These are phyloP conservation scores for Fraxinus dipetala DNA, from an alignment of 305 asterid species.

Conservation along the genomic window DNA sequence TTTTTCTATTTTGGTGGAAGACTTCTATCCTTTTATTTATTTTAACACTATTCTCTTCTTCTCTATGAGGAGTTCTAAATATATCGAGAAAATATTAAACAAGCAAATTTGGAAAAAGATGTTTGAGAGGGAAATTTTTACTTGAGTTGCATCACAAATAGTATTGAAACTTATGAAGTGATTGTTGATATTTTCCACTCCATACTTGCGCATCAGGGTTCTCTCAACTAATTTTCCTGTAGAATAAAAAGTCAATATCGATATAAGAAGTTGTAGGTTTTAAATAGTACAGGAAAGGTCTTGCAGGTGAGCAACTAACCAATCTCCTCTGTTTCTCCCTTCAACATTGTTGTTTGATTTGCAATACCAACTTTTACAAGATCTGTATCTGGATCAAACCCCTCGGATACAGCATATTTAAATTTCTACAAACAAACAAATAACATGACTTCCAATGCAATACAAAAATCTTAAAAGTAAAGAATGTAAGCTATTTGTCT, in stretches of 20 bases:
- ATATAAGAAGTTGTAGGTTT: background rate
- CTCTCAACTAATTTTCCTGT: slow-evolving; percentile 69
- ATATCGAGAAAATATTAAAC: background rate
- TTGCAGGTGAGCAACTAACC: slow-evolving; percentile 46
- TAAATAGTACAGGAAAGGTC: slow-evolving; percentile 8
- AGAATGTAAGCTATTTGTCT: background rate
- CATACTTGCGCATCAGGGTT: slow-evolving; percentile 83
- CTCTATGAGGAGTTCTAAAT: background rate
- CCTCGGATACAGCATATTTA: slow-evolving; percentile 71
- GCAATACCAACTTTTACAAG: slow-evolving; percentile 93
- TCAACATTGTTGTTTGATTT: slow-evolving; percentile 96
- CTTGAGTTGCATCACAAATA: slow-evolving; percentile 86
- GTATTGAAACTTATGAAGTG: slow-evolving; percentile 98
- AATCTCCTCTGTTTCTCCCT: slow-evolving; percentile 98
- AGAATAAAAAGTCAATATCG: background rate
- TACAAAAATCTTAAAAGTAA: background rate
- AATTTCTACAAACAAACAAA: slow-evolving; percentile 65
- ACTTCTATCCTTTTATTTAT: background rate
- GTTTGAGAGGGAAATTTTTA: slow-evolving; percentile 23
- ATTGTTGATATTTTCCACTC: slow-evolving; percentile 71
- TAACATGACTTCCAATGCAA: background rate
- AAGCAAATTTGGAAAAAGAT: background rate
- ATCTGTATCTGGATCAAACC: slow-evolving; percentile 89
- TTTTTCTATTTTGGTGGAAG: no score
- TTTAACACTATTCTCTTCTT: background rate